phyloP scores from a whole-genome alignment of 345 rosid genomes.

The Noccaea bulbosa region DNA sequence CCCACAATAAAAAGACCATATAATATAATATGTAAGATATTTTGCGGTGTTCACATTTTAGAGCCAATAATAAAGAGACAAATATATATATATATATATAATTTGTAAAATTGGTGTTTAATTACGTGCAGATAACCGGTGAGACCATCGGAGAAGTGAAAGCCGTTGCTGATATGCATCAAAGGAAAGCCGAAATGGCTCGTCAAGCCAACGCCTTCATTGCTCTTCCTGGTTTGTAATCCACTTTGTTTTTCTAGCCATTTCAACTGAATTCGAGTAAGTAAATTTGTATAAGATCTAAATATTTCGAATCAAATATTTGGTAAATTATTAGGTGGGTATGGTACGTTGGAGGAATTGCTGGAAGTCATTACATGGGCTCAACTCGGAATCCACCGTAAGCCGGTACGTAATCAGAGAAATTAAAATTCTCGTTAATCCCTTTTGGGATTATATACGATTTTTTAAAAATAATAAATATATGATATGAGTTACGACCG shows the following conservation, averaged over 20 bases:
- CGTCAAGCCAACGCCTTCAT: constrained; percentile 96
- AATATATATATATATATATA: background rate
- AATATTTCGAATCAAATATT: background rate
- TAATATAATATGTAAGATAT: constrained; percentile 23
- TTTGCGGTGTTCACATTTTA: constrained; percentile 32
- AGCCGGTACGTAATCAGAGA: constrained; percentile 67
- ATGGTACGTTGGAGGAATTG: constrained; percentile 93
- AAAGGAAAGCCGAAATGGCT: constrained; percentile 95
- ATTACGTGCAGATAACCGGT: constrained; percentile 66
- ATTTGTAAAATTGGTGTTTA: background rate
- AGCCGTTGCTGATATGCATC: constrained; percentile 93
- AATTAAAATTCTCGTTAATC: background rate
- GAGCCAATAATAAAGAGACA: constrained; percentile 2
- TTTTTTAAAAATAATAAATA: no score
- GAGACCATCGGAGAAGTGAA: constrained; percentile 86
- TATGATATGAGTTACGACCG: constrained; percentile 30
- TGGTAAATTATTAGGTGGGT: constrained; percentile 65
- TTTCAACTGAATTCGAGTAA: background rate
- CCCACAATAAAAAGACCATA: constrained; percentile 15
- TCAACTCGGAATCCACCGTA: constrained; percentile 91
- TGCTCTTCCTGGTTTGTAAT: constrained; percentile 78
- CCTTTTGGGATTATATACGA: no score
- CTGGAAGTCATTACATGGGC: constrained; percentile 99
- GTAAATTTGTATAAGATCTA: background rate
- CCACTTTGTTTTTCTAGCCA: background rate